Base-by-base conservation (phyloP, 169 alveolate genomes). In the Plasmodium inui region DNA sequence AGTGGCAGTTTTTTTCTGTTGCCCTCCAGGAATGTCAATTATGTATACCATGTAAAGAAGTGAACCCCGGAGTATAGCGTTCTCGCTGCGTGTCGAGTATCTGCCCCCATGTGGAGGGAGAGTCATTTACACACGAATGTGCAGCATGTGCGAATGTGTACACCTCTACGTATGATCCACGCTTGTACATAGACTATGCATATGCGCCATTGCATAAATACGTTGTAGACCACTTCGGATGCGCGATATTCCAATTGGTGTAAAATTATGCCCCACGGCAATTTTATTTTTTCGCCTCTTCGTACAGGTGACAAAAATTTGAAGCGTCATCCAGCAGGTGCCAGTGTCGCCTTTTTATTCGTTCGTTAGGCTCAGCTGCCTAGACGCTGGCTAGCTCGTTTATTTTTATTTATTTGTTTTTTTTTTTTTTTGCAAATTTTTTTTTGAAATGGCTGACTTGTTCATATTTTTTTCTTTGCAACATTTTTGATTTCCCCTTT, bases 1-100 rank as follows among this genome's bases (percentile, higher is more conserved):
- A 86, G 41, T 76, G 39, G 70, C 3, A 86, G 70, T 50, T 32
- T 5, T 22, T 86, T 86, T 19, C 57, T 86, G 55, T 74, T 86
- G 26, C 93, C 93, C 32, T 86, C 93, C 41, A 76, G 41, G 81
- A 86, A 86, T 28, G 61, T 86, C 44, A 74, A 86, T 76, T 86
- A 86, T 76, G 79, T 86, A 26, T 86, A 74, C 67, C 93, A 86
- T 39, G 26, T 86, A 26, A 86, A 86, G 82, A 78, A 78, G 14
- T 74, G 71, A 53, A 14, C 28, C 22, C 61, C 61, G 22, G 8
- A 17, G 26, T 14, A 3, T 14, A 8, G 22, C 22, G 14, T 17
- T 50, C 14, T 14, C 22, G 41, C 44, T 57, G 30, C 41, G 39
- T 44, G n/a, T 46, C 39, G 34, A 41, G 53, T 78, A 39, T 67